Evolutionary conservation across 345 rosid species (phyloP).

Genomic region (Geranium rotundifolium): DNA sequence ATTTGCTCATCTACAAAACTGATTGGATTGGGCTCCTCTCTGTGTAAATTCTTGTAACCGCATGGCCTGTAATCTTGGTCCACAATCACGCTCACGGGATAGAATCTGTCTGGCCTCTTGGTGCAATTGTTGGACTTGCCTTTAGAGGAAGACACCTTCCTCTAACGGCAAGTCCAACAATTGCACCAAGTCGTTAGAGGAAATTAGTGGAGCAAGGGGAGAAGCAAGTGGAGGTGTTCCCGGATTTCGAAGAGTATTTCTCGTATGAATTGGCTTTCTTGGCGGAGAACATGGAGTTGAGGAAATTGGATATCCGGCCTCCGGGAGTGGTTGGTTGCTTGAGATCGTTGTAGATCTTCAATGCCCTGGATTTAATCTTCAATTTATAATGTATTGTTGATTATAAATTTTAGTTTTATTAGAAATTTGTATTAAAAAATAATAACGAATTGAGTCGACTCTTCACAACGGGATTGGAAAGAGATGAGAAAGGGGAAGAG

Average conservation of each 20-base stretch:
- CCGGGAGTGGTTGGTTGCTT: conserved; percentile 79
- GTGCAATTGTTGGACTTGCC: conserved; percentile 11
- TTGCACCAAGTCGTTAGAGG: no score
- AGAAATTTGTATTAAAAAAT: no score
- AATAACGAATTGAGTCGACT: no score
- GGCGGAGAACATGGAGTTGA: conserved; percentile 58
- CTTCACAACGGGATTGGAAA: no score
- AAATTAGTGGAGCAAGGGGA: no score
- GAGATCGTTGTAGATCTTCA: conserved; percentile 69
- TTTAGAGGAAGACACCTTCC: conserved; percentile 42
- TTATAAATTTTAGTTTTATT: no score
- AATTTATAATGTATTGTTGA: no score
- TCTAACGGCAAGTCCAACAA: no score
- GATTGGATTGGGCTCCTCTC: not conserved
- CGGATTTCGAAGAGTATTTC: conserved; percentile 11
- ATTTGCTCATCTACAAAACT: not conserved
- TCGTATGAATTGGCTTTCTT: conserved; percentile 38
- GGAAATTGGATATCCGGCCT: conserved; percentile 61
- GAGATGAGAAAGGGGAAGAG: no score
- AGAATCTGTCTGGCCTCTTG: conserved; percentile 59
- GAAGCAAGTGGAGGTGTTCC: conserved; percentile 30
- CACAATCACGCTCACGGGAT: no score
- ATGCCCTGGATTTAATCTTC: conserved; percentile 68
- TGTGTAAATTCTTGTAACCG: no score
- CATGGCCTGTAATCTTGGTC: no score